Percentiles rank a stretch among this genome's conserved stretches.
Conservation (phyloP, 352 stramenopile species). For the Globisporangium paroecandrum region DNA sequence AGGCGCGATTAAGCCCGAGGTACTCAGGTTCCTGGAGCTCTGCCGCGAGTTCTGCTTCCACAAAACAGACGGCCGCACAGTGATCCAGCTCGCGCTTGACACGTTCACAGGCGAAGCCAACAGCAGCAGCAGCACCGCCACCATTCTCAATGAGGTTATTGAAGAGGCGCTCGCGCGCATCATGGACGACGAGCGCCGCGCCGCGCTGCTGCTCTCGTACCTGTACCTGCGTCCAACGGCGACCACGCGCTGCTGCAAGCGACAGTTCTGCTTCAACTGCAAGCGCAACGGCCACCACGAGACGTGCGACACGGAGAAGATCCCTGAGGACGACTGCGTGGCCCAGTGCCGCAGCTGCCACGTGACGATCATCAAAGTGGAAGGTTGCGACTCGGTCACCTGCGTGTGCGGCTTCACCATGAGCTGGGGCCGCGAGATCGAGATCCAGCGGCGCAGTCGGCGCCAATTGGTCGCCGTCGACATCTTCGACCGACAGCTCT, state of each 20-base stretch:
- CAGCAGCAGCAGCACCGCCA: neutral
- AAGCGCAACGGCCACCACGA: constrained; percentile 29
- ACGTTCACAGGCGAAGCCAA: neutral
- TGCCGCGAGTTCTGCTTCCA: constrained; percentile 17
- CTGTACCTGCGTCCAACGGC: constrained; percentile 28
- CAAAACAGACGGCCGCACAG: neutral
- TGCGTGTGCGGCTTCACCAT: constrained; percentile 43
- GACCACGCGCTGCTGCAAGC: constrained; percentile 32
- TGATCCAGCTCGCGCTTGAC: constrained; percentile 9
- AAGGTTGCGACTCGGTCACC: constrained; percentile 36
- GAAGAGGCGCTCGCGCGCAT: constrained; percentile 22
- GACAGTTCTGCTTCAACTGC: constrained; percentile 47
- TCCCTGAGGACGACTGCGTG: constrained; percentile 24
- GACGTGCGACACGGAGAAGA: constrained; percentile 19
- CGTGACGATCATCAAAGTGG: constrained; percentile 47
- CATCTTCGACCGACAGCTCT: neutral
- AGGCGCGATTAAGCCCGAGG: no score
- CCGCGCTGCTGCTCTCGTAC: constrained; percentile 35
- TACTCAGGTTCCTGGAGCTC: neutral
- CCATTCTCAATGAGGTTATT: neutral
- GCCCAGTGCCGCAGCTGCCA: constrained; percentile 38
- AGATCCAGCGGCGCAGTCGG: neutral
- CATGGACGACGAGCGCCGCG: constrained; percentile 39
- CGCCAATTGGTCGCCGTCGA: neutral
- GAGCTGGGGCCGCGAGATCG: constrained; percentile 19